Percentiles rank a stretch among this genome's conserved stretches.
These are phyloP conservation scores for Cyclotella cryptica DNA, from an alignment of 108 stramenopile species.

Conservation along the genomic window DNA sequence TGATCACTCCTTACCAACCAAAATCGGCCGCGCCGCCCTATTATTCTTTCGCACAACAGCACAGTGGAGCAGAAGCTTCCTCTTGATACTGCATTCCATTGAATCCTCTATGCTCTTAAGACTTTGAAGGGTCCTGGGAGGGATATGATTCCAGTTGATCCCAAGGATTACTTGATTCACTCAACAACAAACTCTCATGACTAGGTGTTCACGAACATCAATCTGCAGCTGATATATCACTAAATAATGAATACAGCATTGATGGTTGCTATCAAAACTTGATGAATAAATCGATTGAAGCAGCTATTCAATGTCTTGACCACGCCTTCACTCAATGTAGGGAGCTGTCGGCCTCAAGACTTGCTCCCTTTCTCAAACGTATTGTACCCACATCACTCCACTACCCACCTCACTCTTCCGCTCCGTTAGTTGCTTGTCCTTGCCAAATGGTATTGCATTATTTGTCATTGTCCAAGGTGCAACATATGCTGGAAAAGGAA, in stretches of 20 bases:
- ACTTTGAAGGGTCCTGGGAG: constrained; percentile 87
- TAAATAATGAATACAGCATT: neutral
- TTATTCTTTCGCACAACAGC: too few species aligned
- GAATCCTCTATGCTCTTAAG: constrained; percentile 82
- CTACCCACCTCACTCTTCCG: constrained; percentile 65
- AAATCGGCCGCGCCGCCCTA: too few species aligned
- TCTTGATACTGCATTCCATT: constrained; percentile 79
- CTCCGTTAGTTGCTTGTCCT: constrained; percentile 77
- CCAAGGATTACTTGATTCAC: constrained; percentile 82
- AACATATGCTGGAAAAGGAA: constrained; percentile 85
- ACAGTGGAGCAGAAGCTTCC: constrained; percentile 71
- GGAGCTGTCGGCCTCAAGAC: constrained; percentile 78
- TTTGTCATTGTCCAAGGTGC: constrained; percentile 51
- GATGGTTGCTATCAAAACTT: neutral
- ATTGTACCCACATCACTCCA: constrained; percentile 73
- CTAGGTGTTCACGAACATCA: constrained; percentile 17
- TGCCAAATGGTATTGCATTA: constrained; percentile 80
- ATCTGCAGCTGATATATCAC: neutral
- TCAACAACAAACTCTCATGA: constrained; percentile 71
- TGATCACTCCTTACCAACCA: too few species aligned
- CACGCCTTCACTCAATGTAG: constrained; percentile 81
- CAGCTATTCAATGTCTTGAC: constrained; percentile 69
- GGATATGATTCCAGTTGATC: constrained; percentile 79
- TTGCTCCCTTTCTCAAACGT: constrained; percentile 83
- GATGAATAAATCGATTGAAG: constrained; percentile 45